These are phyloP conservation scores for Camellia lanceoleosa DNA, from an alignment of 148 eudicot species.

Conservation along the genomic window DNA sequence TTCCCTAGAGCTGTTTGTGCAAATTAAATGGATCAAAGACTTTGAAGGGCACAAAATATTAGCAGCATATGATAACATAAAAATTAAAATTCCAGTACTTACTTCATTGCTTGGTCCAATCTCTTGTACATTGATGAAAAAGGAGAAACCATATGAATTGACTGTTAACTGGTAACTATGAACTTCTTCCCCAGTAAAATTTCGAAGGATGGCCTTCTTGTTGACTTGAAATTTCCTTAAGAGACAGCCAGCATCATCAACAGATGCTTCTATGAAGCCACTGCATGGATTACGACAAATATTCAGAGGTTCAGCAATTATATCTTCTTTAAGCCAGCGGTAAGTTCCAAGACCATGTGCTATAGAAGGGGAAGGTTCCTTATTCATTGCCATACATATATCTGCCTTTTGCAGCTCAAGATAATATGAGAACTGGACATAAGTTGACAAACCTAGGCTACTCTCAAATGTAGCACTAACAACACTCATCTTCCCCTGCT, in stretches of 20 bases:
- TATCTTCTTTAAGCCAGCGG: slow-evolving; percentile 82
- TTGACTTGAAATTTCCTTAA: slow-evolving; percentile 45
- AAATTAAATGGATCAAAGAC: background rate
- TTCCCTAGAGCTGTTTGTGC: background rate
- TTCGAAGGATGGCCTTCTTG: slow-evolving; percentile 38
- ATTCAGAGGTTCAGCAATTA: slow-evolving; percentile 43
- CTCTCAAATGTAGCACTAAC: slow-evolving; percentile 90
- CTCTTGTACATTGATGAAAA: slow-evolving; percentile 60
- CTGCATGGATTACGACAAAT: slow-evolving; percentile 34
- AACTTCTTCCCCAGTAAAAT: slow-evolving; percentile 26
- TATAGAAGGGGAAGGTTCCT: slow-evolving; percentile 27
- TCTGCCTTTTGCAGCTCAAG: slow-evolving; percentile 67
- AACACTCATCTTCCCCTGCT: slow-evolving; percentile 73
- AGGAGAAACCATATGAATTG: slow-evolving; percentile 37
- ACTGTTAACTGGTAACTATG: slow-evolving; percentile 44
- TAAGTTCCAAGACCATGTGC: slow-evolving; percentile 99
- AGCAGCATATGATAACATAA: background rate
- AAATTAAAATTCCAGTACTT: slow-evolving; percentile 28
- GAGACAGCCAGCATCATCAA: slow-evolving; percentile 51
- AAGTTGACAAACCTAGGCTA: slow-evolving; percentile 74
- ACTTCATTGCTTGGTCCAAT: slow-evolving; percentile 58
- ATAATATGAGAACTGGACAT: slow-evolving; percentile 70
- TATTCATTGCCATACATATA: slow-evolving; percentile 36
- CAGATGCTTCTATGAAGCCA: slow-evolving; percentile 60
- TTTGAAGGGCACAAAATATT: background rate